Conservation (phyloP, 805 yeast genomes). For the Clavispora carvajalis region DNA sequence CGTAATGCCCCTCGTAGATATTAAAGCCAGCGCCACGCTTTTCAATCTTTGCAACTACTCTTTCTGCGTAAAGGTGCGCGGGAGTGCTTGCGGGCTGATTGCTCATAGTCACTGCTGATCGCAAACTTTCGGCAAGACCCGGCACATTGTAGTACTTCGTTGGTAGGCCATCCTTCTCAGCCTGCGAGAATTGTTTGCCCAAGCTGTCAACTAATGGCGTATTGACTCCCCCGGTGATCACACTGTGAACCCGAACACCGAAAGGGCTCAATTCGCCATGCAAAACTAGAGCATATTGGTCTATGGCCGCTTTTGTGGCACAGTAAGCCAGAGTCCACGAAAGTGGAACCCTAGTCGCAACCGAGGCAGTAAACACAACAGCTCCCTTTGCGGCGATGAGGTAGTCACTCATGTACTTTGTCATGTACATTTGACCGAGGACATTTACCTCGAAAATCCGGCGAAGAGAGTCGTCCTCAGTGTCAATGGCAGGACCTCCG, state of each 20-base stretch:
- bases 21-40: conserved; percentile 11
- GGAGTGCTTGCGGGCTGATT: conserved; percentile 4
- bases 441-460: conserved; percentile 30
- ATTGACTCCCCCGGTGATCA: conserved; percentile 37
- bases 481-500: conserved; percentile 30
- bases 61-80: conserved; percentile 8
- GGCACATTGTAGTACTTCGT: conserved; percentile 5
- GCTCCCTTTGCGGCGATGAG: conserved; percentile 30
- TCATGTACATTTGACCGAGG: conserved; percentile 32
- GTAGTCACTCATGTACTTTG: conserved; percentile 26
- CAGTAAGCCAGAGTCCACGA: conserved; percentile 32
- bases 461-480: conserved; percentile 19
- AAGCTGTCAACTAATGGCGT: conserved; percentile 25
- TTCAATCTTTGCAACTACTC: conserved; percentile 8
- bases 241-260: conserved; percentile 35
- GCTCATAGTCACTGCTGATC: conserved; percentile 8
- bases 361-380: conserved; percentile 35
- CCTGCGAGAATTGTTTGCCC: background rate
- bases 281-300: conserved; percentile 27
- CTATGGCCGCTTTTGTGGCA: conserved; percentile 38
- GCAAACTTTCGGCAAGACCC: conserved; percentile 8
- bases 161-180: background rate
- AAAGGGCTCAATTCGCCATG: conserved; percentile 32
- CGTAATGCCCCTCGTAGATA: conserved; percentile 10
- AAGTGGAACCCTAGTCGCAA: conserved; percentile 24